Base-by-base conservation (phyloP, 805 yeast species). In the Tetrapisispora iriomotensis region DNA sequence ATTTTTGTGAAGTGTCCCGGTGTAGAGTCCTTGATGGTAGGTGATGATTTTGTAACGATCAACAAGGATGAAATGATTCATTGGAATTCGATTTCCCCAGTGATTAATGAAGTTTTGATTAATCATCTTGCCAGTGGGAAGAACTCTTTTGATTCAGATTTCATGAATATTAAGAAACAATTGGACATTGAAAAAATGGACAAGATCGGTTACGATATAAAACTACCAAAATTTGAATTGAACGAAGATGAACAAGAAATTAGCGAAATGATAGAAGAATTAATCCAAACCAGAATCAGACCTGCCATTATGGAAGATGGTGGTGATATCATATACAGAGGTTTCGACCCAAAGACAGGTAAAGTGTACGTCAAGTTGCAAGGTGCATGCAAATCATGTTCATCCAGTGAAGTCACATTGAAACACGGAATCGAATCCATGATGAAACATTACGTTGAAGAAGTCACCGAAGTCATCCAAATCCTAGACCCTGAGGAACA, bases 251-350 rank as follows among this genome's bases (percentile, higher is more conserved):
- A 82, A 42, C 70, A 73, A 39, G 97, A 90, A 62, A 75, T 86
- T 2, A 82, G 86, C 32, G 77, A 83, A 23, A 82, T 88, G 82
- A 86, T 92, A 53, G 83, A 86, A 51, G 97, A 92, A 56, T 70
- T 92, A 41, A 80, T 94, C 41, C 94, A 83, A 44, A 92, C 98
- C 2, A 77, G 96, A 57, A 88, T 92, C 37, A 79, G 96, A 55
- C 99, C 99, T 1, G 96, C 97, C 1, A 87, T 92, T 42, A 95
- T 87, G 65, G 99, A 92, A 54, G 99, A 92, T 54, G 99, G 99
- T 45, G 99, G 99, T 25, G 97, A 92, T 56, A 79, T 92, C 45
- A 88, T 85, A 51, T 94, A 78, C 59, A 73, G 83, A 43, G 92
- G 85, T 6, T 88, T 84, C 56, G 85, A 84, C 41, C 86, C 82